Evolutionary conservation across 257 asterid genomes (phyloP).

Genomic region (Asclepias syriaca): DNA sequence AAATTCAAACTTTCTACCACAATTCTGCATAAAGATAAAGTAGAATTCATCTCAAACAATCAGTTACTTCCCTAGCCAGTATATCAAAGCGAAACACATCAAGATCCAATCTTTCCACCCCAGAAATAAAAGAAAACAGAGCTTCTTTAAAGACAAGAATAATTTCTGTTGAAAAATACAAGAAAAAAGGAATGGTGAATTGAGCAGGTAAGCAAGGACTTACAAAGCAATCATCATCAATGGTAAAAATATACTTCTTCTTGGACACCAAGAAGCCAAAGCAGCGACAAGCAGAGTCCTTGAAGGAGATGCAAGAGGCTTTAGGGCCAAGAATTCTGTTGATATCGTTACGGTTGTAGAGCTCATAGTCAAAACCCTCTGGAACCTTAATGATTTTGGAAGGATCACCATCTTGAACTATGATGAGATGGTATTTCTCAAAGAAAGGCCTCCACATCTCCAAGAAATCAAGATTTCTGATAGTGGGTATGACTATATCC

Average conservation of each 20-base stretch:
- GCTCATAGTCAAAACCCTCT: conserved; percentile 65
- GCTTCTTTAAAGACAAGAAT: neutral
- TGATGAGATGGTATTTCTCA: conserved; percentile 65
- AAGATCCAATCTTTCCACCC: conserved; percentile 24
- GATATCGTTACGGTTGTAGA: conserved; percentile 69
- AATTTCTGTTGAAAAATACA: neutral
- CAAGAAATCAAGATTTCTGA: conserved; percentile 71
- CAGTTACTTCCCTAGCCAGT: neutral
- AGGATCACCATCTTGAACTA: conserved; percentile 82
- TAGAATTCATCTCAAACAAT: neutral
- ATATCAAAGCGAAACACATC: conserved; percentile 12
- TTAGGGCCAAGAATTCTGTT: conserved; percentile 76
- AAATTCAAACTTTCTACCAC: neutral
- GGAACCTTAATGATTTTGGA: conserved; percentile 55
- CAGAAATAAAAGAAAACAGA: conserved; percentile 5
- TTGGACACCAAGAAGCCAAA: conserved; percentile 78
- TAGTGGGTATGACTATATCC: conserved; percentile 72
- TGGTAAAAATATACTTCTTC: conserved; percentile 77
- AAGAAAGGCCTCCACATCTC: conserved; percentile 87
- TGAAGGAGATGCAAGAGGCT: conserved; percentile 76
- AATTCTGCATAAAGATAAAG: neutral
- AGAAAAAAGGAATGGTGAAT: neutral
- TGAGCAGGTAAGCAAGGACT: conserved; percentile 21
- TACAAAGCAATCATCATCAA: conserved; percentile 83
- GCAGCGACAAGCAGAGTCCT: conserved; percentile 79